Base-by-base conservation (phyloP, 2,329 filamentous ascomycete genomes). In the Aureobasidium sp. region DNA sequence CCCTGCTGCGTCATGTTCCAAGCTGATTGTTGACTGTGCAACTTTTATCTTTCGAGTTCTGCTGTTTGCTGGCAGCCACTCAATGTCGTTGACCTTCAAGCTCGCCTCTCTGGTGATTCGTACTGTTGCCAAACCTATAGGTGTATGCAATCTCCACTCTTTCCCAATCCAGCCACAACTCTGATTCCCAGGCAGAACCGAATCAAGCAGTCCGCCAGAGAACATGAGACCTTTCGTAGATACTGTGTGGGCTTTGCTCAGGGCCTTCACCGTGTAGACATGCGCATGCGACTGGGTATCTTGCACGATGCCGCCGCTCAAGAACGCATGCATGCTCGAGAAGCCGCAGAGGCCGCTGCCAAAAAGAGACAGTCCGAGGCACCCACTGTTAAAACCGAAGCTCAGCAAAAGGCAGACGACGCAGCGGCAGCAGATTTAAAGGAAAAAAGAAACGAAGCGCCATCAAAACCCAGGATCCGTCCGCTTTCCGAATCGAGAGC, bases 81-180 rank as follows among this genome's bases (percentile, higher is more conserved):
- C 43, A 66, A 87, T 87, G 84, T 86, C 84, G 65, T 77, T 88
- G 65, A 86, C 85, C 10, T 76, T 88, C 65, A 88, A 88, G 71
- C 80, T 88, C 67, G 83, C 82, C 36, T 87, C 85, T 26, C 77
- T 88, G 52, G 81, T 79, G 44, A 83, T 88, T 63, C 80, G 85
- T 63, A 88, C 86, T 1, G 76, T 87, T 32, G 86, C 86, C 15
- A 88, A 88, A 71, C 86, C 86, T 1, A 84, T 88, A 69, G 85
- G 84, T 66, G 86, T 87, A 78, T 68, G 80, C 74, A 24, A 9
- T 12, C 27, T 3, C 15, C 5, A 5, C 1, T 32, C 29, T 13
- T 15, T 12, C 8, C 29, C 32, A 13, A 32, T 34, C 8, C 29
- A 9, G 13, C 15, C 15, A 20, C 48, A 36, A 43, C 37, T 60